Evolutionary conservation across 2,329 filamentous ascomycete species (phyloP).

Genomic region (Colletotrichum tofieldiae): DNA sequence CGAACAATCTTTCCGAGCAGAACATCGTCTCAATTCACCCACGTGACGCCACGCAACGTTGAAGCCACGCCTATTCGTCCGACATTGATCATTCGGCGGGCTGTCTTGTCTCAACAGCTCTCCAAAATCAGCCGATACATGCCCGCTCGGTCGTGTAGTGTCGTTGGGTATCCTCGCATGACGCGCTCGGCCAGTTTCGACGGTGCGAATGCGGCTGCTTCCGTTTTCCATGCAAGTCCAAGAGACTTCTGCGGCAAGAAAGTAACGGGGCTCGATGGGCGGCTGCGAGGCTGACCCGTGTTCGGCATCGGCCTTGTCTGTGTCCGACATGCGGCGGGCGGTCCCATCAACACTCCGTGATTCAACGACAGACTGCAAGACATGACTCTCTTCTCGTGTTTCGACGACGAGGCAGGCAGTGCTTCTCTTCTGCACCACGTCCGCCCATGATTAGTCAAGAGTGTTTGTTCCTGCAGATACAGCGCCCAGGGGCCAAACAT

Average conservation of each 20-base stretch:
- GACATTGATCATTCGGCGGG: conserved; percentile 11
- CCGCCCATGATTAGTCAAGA: background rate
- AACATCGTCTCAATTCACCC: conserved; percentile 14
- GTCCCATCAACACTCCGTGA: background rate
- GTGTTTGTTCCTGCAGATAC: background rate
- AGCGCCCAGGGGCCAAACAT: background rate
- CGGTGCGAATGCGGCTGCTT: conserved; percentile 7
- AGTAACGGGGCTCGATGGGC: background rate
- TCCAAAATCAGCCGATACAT: background rate
- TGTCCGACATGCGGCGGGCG: background rate
- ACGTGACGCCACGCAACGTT: background rate
- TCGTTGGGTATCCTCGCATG: background rate
- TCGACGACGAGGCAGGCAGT: background rate
- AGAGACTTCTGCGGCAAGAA: conserved; percentile 1
- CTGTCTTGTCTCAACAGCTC: conserved; percentile 16
- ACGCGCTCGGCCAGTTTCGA: conserved; percentile 18
- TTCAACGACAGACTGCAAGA: background rate
- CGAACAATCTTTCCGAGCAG: conserved; percentile 9
- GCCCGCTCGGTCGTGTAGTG: conserved; percentile 14
- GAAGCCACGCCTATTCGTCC: conserved; percentile 15
- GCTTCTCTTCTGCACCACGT: background rate
- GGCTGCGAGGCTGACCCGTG: background rate
- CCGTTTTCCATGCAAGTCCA: conserved; percentile 4
- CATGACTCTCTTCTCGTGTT: background rate
- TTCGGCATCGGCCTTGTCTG: background rate